These are phyloP conservation scores for Diutina neorugosa DNA, from an alignment of 1,139 yeast genomes.

Conservation along the genomic window DNA sequence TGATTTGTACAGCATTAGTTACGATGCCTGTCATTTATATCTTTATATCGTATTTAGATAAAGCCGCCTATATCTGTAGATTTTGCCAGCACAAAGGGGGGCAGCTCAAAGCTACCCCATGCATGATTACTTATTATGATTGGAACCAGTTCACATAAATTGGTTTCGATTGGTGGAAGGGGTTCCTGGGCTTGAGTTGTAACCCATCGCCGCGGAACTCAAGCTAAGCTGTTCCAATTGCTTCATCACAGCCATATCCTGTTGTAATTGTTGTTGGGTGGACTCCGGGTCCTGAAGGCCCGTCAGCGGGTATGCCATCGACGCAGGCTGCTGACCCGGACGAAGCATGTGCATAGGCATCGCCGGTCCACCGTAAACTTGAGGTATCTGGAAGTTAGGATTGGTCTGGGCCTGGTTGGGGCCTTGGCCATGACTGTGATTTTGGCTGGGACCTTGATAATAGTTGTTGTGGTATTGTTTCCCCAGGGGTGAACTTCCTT, in stretches of 20 bases:
- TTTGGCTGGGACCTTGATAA: neutral
- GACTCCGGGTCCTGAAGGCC: neutral
- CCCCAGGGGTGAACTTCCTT: neutral
- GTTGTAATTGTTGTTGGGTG: conserved; percentile 9
- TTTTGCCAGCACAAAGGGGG: neutral
- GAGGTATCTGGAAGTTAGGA: conserved; percentile 6
- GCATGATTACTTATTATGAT: conserved; percentile 1
- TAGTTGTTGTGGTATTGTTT: neutral
- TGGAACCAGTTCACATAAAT: neutral
- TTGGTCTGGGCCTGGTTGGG: conserved; percentile 8
- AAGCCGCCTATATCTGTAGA: neutral
- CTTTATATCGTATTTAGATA: neutral
- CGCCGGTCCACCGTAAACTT: neutral
- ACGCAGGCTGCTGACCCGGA: neutral
- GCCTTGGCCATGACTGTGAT: neutral
- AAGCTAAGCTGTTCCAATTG: conserved; percentile 38
- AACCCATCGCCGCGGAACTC: conserved; percentile 39
- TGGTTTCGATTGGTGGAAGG: conserved; percentile 6
- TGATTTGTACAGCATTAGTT: no score
- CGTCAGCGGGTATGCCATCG: neutral
- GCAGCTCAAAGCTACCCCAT: neutral
- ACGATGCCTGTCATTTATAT: neutral
- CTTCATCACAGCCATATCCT: conserved; percentile 30
- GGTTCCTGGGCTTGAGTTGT: conserved; percentile 33
- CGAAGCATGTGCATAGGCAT: neutral